Percentiles rank a stretch among this genome's conserved stretches.
Conservation (phyloP, 257 asterid genomes). For the Solanum neorickii region DNA sequence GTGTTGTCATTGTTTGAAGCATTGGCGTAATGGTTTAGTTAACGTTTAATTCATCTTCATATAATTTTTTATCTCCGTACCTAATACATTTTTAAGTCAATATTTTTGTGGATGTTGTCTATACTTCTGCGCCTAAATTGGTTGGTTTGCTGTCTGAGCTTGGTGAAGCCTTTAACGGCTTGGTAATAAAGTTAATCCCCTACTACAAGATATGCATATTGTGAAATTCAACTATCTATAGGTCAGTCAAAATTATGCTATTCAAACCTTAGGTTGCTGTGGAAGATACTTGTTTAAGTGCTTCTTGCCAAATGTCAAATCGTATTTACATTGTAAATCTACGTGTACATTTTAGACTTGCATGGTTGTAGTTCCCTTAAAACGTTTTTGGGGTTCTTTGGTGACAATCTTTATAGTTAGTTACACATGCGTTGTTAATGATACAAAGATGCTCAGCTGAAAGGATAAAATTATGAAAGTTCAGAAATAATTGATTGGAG, state of each 20-base stretch:
- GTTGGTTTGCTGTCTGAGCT: conserved; percentile 30
- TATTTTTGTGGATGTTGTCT: too few relatives aligned
- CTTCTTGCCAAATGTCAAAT: neutral
- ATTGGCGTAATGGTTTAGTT: too few relatives aligned
- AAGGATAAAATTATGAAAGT: neutral
- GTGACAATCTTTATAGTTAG: neutral
- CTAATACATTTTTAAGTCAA: neutral
- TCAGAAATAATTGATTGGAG: neutral
- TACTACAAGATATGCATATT: conserved; percentile 41
- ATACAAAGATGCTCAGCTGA: neutral
- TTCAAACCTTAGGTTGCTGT: neutral
- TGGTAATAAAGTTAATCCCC: conserved; percentile 72
- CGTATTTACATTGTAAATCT: neutral
- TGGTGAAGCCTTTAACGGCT: conserved; percentile 61
- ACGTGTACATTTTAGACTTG: neutral
- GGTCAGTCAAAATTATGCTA: neutral
- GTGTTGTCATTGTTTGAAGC: too few relatives aligned
- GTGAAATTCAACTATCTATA: neutral
- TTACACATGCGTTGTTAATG: neutral
- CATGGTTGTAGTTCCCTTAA: neutral
- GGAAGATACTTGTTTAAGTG: neutral
- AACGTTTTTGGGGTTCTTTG: neutral
- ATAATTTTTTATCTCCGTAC: too few relatives aligned
- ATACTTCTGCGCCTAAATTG: conserved; percentile 82
- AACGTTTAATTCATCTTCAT: too few relatives aligned